Evolutionary conservation across 2,329 filamentous ascomycete genomes (phyloP).

Genomic region (Cordyceps fumosorosea): DNA sequence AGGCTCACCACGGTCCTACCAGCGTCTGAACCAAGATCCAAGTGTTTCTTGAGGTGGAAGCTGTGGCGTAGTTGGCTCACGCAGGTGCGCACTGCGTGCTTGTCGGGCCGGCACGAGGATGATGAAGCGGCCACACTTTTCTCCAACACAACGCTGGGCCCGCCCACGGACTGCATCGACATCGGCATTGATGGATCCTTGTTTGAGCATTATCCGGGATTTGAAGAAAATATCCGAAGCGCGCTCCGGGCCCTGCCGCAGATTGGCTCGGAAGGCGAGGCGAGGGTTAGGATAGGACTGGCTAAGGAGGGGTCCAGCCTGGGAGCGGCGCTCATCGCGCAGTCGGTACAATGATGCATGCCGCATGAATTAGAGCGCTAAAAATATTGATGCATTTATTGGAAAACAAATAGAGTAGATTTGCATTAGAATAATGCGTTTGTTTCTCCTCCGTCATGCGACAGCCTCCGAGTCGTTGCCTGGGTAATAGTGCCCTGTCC

Average conservation of each 20-base stretch:
- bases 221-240: constrained; percentile 58
- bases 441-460: no score
- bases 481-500: no score
- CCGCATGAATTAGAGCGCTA: no score
- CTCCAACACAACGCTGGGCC: constrained; percentile 17
- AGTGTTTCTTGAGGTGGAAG: not conserved
- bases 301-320: constrained; percentile 69
- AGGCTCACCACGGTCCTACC: not conserved
- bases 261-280: constrained; percentile 55
- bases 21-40: not conserved
- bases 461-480: no score
- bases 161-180: constrained; percentile 42
- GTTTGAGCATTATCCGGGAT: constrained; percentile 66
- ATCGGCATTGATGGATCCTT: constrained; percentile 66
- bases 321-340: constrained; percentile 63
- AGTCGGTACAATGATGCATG: constrained; percentile 12
- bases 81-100: not conserved
- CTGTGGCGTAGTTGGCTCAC: not conserved
- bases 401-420: no score
- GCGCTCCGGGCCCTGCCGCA: constrained; percentile 56
- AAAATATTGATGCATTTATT: no score
- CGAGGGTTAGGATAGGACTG: constrained; percentile 61
- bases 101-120: not conserved
- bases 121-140: not conserved
- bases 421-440: no score